These are phyloP conservation scores for Blastomyces percursus DNA, from an alignment of 2,329 filamentous ascomycete species.

Conservation along the genomic window DNA sequence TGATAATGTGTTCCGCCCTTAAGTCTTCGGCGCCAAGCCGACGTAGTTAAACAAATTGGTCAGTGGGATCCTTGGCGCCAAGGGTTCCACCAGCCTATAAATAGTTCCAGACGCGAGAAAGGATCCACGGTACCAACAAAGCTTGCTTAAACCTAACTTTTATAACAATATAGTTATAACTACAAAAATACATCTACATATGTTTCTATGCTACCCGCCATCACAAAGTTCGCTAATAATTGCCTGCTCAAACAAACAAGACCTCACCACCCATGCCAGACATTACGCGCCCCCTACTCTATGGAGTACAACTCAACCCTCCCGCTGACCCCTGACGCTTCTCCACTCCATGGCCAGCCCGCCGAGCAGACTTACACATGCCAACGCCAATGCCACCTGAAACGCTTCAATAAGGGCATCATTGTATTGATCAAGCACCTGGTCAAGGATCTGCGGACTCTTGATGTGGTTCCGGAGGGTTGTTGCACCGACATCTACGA, in stretches of 20 bases:
- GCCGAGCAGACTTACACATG: conserved; percentile 45
- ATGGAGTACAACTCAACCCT: background rate
- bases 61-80: background rate
- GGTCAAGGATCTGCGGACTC: conserved; percentile 34
- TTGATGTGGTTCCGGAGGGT: conserved; percentile 47
- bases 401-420: conserved; percentile 48
- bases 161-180: too few relatives aligned
- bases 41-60: background rate
- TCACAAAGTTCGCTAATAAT: background rate
- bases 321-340: conserved; percentile 50
- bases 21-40: background rate
- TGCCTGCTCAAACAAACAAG: too few relatives aligned
- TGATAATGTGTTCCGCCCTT: too few relatives aligned
- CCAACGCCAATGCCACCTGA: conserved; percentile 47
- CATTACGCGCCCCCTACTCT: conserved; percentile 5
- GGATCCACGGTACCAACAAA: background rate
- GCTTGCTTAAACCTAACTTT: background rate
- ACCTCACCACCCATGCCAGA: too few relatives aligned
- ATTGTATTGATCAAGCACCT: conserved; percentile 55
- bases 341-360: conserved; percentile 51
- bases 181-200: background rate
- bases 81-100: background rate
- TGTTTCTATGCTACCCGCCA: background rate
- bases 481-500: conserved; percentile 44
- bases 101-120: background rate